Base-by-base conservation (phyloP, 331 rosid species). In the Phaseolus coccineus region DNA sequence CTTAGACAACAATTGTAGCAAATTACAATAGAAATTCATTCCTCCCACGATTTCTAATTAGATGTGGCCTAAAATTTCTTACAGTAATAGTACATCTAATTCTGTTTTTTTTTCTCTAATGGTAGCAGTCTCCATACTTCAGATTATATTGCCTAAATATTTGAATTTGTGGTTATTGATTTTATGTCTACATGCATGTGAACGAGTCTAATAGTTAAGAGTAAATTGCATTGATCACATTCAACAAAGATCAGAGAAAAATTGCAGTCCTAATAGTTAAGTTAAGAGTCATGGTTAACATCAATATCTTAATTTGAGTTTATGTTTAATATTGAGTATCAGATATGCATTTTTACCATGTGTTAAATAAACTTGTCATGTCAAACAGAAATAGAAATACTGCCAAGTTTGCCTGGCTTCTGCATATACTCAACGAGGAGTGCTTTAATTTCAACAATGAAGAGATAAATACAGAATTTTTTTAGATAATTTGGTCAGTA, bases 331-430 rank as follows among this genome's bases (percentile, higher is more conserved):
- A 37, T 47, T 12, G 30, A 19, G 22, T 8, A 56, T 16, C 30
- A 37, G 6, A 11, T 28, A 13, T 19, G 27, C 33, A 56, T 64
- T 30, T 69, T 35, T 11, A 3, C 5, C 79, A 63, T 1, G 24
- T 46, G 16, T 62, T 44, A 46, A 47, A 44, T 67, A 56, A 58
- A 69, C 31, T 48, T n/a, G 22, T 72, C 55, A 27, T 48, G 76
- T 65, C 77, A 55, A 57, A 61, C 35, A 39, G 66, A 19, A 50
- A 69, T n/a, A 10, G 19, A 25, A 50, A 50, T 12, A 55, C 22
- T 58, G 22, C 59, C 1, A 37, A 13, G 42, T 68, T 81, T 69
- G 8, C 27, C 25, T 25, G 25, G 25, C 69, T 27, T 76, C 48
- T 24, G 8, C 66, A 75, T 35, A 33, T 9, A 44, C 42, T 28